These are phyloP conservation scores for Salvia splendens DNA, from an alignment of 257 asterid species.

Conservation along the genomic window DNA sequence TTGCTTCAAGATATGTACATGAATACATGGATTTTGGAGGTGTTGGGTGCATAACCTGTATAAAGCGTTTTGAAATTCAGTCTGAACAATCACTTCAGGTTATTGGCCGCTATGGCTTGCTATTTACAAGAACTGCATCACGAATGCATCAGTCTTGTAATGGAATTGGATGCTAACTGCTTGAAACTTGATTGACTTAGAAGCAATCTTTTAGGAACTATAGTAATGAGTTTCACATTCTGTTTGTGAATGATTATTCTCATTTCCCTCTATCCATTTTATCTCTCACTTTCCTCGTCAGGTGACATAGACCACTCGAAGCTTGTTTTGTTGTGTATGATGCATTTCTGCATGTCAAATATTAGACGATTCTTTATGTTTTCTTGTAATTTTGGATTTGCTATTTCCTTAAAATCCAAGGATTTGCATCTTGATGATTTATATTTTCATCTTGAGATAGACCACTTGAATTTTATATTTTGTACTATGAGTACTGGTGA, in stretches of 20 bases:
- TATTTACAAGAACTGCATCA: conserved; percentile 9
- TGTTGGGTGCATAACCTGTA: conserved; percentile 65
- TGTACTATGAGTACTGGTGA: neutral
- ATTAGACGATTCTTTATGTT: neutral
- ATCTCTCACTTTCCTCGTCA: conserved; percentile 4
- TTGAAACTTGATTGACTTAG: conserved; percentile 1
- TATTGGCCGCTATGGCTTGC: conserved; percentile 25
- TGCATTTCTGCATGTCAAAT: neutral
- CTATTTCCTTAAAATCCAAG: conserved; percentile 10
- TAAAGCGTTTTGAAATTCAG: conserved; percentile 57
- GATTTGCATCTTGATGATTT: neutral
- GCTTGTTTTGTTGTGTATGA: neutral
- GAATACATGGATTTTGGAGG: conserved; percentile 94
- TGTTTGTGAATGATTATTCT: neutral
- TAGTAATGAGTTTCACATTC: neutral
- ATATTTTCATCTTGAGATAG: neutral
- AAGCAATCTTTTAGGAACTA: neutral
- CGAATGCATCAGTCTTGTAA: neutral
- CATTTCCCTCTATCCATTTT: neutral
- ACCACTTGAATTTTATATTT: neutral
- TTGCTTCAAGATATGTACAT: conserved; percentile 69
- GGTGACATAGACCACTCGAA: conserved; percentile 21
- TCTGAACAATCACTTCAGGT: conserved; percentile 60
- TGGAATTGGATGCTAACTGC: neutral
- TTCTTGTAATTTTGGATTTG: conserved; percentile 7